Conservation (phyloP, 352 stramenopile genomes). For the Phytophthora crassamura region DNA sequence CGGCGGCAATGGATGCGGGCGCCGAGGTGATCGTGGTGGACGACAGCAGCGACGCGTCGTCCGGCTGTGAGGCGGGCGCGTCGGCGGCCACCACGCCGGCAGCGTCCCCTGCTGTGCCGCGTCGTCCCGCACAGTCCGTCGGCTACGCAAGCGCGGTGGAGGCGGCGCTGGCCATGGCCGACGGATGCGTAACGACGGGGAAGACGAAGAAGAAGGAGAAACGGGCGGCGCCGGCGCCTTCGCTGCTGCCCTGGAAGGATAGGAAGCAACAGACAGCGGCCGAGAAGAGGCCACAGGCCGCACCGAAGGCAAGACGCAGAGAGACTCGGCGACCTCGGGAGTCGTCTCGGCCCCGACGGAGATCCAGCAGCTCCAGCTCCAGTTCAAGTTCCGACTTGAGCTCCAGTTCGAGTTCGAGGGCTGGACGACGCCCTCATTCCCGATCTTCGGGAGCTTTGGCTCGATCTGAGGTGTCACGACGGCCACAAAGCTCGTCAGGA, state of each 20-base stretch:
- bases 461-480: not conserved
- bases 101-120: not conserved
- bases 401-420: constrained; percentile 7
- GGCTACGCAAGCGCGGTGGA: constrained; percentile 39
- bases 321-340: not conserved
- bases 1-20: constrained; percentile 6
- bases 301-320: not conserved
- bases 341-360: not conserved
- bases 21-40: constrained; percentile 42
- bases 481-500: not conserved
- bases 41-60: constrained; percentile 37
- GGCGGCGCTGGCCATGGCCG: constrained; percentile 39
- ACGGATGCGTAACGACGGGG: constrained; percentile 16
- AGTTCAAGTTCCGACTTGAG: constrained; percentile 4
- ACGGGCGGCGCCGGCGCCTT: constrained; percentile 9
- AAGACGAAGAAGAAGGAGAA: constrained; percentile 14
- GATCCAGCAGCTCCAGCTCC: constrained; percentile 9
- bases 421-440: not conserved
- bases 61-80: constrained; percentile 15
- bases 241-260: constrained; percentile 18
- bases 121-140: constrained; percentile 14
- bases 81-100: constrained; percentile 14
- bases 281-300: not conserved
- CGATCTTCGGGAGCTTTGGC: not conserved
- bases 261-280: constrained; percentile 11